Conservation (phyloP, 2,329 filamentous ascomycete species). For the Taxawa tesnikishii region DNA sequence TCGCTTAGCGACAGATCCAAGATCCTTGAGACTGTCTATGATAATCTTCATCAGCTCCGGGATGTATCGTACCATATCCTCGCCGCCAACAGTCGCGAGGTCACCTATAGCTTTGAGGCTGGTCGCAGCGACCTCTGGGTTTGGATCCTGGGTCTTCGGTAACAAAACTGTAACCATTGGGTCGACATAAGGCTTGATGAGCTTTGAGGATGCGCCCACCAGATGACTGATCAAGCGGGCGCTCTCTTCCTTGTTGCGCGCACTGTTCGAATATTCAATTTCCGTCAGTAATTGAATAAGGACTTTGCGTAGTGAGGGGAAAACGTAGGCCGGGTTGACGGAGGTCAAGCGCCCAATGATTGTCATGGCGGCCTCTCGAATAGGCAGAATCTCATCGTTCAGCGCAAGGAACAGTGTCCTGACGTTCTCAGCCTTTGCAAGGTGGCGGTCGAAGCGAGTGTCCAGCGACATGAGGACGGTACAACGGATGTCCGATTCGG, state of each 20-base stretch:
- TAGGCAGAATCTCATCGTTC: slow-evolving; percentile 87
- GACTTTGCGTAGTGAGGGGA: slow-evolving; percentile 87
- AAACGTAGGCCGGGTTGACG: slow-evolving; percentile 93
- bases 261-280: slow-evolving; percentile 88
- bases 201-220: slow-evolving; percentile 79
- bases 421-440: slow-evolving; percentile 97
- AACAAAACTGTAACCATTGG: slow-evolving; percentile 92
- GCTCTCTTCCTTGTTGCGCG: slow-evolving; percentile 91
- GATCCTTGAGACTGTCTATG: slow-evolving; percentile 83
- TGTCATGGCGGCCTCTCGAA: slow-evolving; percentile 86
- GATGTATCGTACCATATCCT: slow-evolving; percentile 88
- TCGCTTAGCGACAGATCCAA: slow-evolving; percentile 79
- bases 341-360: slow-evolving; percentile 89
- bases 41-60: slow-evolving; percentile 90
- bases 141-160: slow-evolving; percentile 77
- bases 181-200: slow-evolving; percentile 94
- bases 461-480: slow-evolving; percentile 85
- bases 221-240: slow-evolving; percentile 85
- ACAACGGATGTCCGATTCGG: slow-evolving; percentile 71
- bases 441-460: slow-evolving; percentile 84
- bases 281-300: slow-evolving; percentile 94
- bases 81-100: slow-evolving; percentile 82
- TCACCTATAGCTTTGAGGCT: slow-evolving; percentile 94
- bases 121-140: slow-evolving; percentile 80
- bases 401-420: slow-evolving; percentile 88